These are phyloP conservation scores for Carallia pectinifolia DNA, from an alignment of 345 rosid genomes.

Conservation along the genomic window DNA sequence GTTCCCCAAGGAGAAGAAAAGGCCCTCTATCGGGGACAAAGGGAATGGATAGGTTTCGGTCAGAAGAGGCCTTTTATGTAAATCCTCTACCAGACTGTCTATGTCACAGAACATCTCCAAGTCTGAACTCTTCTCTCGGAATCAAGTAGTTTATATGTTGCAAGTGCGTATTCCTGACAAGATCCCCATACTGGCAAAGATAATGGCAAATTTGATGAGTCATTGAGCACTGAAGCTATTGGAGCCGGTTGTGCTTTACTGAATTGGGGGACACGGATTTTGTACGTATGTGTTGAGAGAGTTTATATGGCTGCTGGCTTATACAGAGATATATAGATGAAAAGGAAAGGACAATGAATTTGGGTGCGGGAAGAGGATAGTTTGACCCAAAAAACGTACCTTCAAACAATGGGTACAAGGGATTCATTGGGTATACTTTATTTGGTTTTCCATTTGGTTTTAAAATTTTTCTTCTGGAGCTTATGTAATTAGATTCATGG, in stretches of 20 bases:
- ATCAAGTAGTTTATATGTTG: slow-evolving; percentile 27
- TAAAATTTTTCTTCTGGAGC: not conserved
- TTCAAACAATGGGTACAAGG: not conserved
- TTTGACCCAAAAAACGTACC: not conserved
- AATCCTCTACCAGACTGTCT: slow-evolving; percentile 92
- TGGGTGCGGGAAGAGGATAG: slow-evolving; percentile 4
- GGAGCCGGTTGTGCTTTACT: slow-evolving; percentile 12
- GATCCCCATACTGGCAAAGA: slow-evolving; percentile 15
- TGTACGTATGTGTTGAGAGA: slow-evolving; percentile 23
- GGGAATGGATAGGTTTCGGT: slow-evolving; percentile 80
- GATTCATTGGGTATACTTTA: slow-evolving; percentile 1
- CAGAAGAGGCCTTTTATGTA: slow-evolving; percentile 87
- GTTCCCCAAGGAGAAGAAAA: slow-evolving; percentile 84
- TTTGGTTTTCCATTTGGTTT: not conserved
- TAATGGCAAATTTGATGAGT: slow-evolving; percentile 6
- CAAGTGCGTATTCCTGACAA: slow-evolving; percentile 13
- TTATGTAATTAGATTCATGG: not conserved
- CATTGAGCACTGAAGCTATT: slow-evolving; percentile 3
- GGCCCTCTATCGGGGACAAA: slow-evolving; percentile 82
- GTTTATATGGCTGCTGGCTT: not conserved
- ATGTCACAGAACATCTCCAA: slow-evolving; percentile 46
- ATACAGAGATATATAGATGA: not conserved
- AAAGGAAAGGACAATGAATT: not conserved
- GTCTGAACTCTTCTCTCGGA: slow-evolving; percentile 17
- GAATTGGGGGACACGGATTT: slow-evolving; percentile 26